Base-by-base conservation (phyloP, 306 rosid genomes). In the Trifolium fragiferum region DNA sequence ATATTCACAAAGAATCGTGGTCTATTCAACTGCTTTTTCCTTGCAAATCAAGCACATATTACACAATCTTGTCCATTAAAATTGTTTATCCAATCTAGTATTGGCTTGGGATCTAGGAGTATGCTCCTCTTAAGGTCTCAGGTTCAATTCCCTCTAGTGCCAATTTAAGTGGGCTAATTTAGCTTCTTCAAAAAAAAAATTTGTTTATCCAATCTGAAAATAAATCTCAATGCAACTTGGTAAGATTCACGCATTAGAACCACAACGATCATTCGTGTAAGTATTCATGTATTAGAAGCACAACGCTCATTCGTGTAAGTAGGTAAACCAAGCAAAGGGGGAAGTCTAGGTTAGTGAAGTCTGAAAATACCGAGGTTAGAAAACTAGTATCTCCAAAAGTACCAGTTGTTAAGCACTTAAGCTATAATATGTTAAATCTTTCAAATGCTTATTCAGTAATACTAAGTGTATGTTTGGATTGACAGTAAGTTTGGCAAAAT, bases 381-480 rank as follows among this genome's bases (percentile, higher is more conserved):
- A 57, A 58, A 25, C 10, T 25, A 58, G 38, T 4, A 58, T 27
- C 37, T 58, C n/a, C 64, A 5, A 5, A 58, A 58, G 18, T 58
- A 27, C 10, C 8, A 14, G 35, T 25, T 6, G 18, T 25, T 15
- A 54, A 16, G 47, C 27, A 51, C 10, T 25, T 15, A 54, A 16
- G 47, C 27, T 38, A 78, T 63, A 63, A 71, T 51, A 30, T 49
- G 19, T 63, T 53, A 18, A 50, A 51, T 20, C 35, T 3, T 64
- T 40, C 66, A 47, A 60, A 50, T 41, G 6, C 21, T 70, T 54
- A 37, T 70, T 35, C 15, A 19, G 58, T 49, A 15, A 47, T 47
- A 49, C 21, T 8, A 49, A 49, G 40, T 37, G 10, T 37, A 49
- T n/a, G 19, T 47, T 47, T 47, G 19, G 19, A 47, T 16, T 8